Base-by-base conservation (phyloP, 108 stramenopile genomes). In the Nannochloropsis salina region DNA sequence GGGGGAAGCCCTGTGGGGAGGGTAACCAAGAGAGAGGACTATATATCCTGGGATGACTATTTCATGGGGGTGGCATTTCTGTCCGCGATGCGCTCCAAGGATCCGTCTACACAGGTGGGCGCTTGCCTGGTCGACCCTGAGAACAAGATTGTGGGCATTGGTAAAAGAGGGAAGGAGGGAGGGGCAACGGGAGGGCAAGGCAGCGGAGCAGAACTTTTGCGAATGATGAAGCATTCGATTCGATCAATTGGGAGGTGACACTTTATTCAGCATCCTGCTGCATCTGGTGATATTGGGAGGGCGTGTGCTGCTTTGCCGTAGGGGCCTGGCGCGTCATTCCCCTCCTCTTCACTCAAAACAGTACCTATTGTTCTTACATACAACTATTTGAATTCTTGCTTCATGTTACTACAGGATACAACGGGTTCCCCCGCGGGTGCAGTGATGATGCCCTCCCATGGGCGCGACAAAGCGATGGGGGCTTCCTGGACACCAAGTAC, bases 31-130 rank as follows among this genome's bases (percentile, higher is more conserved):
- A 61, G 85, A 79, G 43, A 43, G 9, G 85, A 86, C 8, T 89
- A 84, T 44, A 80, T 99, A 42, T 89, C 93, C n/a, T 99, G 98
- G 98, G 96, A 97, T 82, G 97, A 97, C 81, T 99, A 99, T 91
- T 99, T 99, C 90, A 94, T 96, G 89, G 91, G 93, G 6, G 92
- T 97, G 18, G 96, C 98, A n/a, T 90, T 93, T 44, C 88, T 99
- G 42, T 93, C 93, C 74, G 92, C 95, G 12, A 93, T 92, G 86
- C 92, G 98, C 42, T 97, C 96, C 21, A 99, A 99, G 82, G 98
- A 99, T 87, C 98, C 98, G 12, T 90, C 87, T 8, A 99, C 98
- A 0, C 97, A 97, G 90, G 85, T 88, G 22, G 90, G 86, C 43
- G 90, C 80, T 12, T 91, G 92, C 42, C 91, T 92, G 47, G 92